These are phyloP conservation scores for Phytophthora pinifolia DNA, from an alignment of 352 stramenopile genomes.

Conservation along the genomic window DNA sequence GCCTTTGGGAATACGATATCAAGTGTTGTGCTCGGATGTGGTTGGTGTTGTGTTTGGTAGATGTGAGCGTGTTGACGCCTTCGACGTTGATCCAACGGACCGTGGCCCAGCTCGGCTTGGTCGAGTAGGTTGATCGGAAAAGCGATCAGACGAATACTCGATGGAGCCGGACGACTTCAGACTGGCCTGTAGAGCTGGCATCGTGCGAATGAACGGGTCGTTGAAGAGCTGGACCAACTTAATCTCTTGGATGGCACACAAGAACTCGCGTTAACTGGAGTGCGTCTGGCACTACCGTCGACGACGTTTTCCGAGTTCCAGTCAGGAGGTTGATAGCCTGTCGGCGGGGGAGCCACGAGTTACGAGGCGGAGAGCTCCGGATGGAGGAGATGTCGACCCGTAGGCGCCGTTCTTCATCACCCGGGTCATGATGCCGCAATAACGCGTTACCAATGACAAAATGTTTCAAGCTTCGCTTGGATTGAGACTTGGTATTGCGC, in stretches of 20 bases:
- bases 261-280: conserved; percentile 54
- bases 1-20: too few species aligned
- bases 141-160: too few species aligned
- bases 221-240: conserved; percentile 86
- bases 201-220: conserved; percentile 47
- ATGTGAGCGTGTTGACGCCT: too few species aligned
- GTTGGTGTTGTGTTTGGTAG: too few species aligned
- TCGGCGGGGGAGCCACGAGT: conserved; percentile 19
- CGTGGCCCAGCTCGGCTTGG: too few species aligned
- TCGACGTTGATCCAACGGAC: too few species aligned
- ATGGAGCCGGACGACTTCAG: too few species aligned
- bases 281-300: conserved; percentile 25
- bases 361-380: conserved; percentile 7
- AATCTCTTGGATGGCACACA: conserved; percentile 83
- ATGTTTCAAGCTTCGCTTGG: neutral
- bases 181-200: conserved; percentile 18
- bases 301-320: conserved; percentile 27
- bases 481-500: conserved; percentile 2
- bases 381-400: conserved; percentile 6
- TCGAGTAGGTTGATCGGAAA: too few species aligned
- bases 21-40: too few species aligned
- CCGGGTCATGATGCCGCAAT: conserved; percentile 13
- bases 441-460: conserved; percentile 26
- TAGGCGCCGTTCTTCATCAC: conserved; percentile 22
- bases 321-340: conserved; percentile 21